Evolutionary conservation across 352 stramenopile genomes (phyloP).

Genomic region (Lagenidium giganteum): DNA sequence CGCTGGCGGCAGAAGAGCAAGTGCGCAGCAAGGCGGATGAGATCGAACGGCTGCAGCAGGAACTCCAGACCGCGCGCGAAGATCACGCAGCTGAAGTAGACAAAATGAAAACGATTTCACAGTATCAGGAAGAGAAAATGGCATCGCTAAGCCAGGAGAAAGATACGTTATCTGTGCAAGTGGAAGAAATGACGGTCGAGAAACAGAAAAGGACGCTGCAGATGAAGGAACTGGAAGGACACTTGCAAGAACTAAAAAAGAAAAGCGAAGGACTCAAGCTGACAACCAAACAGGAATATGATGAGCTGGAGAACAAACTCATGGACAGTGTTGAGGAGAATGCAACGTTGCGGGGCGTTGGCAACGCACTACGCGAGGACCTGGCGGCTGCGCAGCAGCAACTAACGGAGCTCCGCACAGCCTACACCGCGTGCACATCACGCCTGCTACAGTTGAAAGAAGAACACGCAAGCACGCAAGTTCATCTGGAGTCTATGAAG

Average conservation of each 20-base stretch:
- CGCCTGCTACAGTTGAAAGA: conserved; percentile 62
- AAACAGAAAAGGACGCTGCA: conserved; percentile 8
- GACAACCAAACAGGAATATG: conserved; percentile 11
- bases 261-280: conserved; percentile 10
- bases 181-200: conserved; percentile 10
- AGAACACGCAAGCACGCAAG: conserved; percentile 41
- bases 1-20: conserved; percentile 14
- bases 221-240: conserved; percentile 26
- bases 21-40: conserved; percentile 4
- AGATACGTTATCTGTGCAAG: conserved; percentile 25
- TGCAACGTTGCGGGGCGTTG: conserved; percentile 42
- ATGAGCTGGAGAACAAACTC: conserved; percentile 16
- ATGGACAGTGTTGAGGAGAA: conserved; percentile 28
- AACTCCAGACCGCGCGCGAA: conserved; percentile 22
- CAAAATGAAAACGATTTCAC: conserved; percentile 12
- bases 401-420: conserved; percentile 29
- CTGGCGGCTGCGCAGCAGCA: conserved; percentile 28
- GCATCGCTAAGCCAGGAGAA: conserved; percentile 10
- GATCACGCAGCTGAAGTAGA: conserved; percentile 9
- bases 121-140: conserved; percentile 21
- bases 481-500: conserved; percentile 31
- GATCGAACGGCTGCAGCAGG: conserved; percentile 1
- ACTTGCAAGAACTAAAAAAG: conserved; percentile 18
- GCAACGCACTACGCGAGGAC: conserved; percentile 48
- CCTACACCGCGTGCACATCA: conserved; percentile 28